Conservation (phyloP, 768 basidiomycete genomes). For the Flagelloscypha sp. region DNA sequence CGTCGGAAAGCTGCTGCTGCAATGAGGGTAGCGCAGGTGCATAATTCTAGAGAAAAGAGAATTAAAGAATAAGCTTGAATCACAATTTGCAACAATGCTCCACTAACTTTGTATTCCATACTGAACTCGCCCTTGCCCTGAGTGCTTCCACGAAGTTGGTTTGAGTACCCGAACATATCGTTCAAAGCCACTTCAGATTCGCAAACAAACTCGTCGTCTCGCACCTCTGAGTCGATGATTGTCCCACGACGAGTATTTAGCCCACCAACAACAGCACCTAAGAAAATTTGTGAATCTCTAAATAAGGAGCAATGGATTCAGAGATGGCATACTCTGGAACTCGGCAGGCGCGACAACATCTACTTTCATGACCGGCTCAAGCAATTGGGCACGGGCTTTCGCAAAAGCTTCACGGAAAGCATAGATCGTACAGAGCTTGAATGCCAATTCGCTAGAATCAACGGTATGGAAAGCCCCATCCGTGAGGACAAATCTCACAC, state of each 20-base stretch:
- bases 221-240: conserved; percentile 91
- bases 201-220: conserved; percentile 94
- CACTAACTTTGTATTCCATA: conserved; percentile 5
- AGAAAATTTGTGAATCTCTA: conserved; percentile 1
- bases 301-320: conserved; percentile 2
- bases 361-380: conserved; percentile 99
- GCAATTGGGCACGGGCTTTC: conserved; percentile 66
- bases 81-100: background rate
- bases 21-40: conserved; percentile 2
- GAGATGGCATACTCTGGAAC: conserved; percentile 64
- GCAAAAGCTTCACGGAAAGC: conserved; percentile 89
- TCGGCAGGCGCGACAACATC: conserved; percentile 94
- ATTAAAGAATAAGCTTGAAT: background rate
- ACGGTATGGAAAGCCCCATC: conserved; percentile 91
- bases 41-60: background rate
- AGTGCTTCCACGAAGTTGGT: conserved; percentile 84
- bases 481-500: conserved; percentile 78
- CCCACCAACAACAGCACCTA: conserved; percentile 86
- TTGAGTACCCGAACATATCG: conserved; percentile 98
- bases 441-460: conserved; percentile 95
- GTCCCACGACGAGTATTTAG: conserved; percentile 88
- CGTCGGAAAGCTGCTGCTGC: conserved; percentile 3
- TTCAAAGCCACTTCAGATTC: conserved; percentile 89
- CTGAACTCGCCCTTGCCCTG: conserved; percentile 75
- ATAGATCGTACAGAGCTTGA: conserved; percentile 82